A percentile compares a stretch with the other conserved stretches of the same genome.
Conservation (phyloP, 805 yeast genomes). For the Myxozyma vanderwaltii region DNA sequence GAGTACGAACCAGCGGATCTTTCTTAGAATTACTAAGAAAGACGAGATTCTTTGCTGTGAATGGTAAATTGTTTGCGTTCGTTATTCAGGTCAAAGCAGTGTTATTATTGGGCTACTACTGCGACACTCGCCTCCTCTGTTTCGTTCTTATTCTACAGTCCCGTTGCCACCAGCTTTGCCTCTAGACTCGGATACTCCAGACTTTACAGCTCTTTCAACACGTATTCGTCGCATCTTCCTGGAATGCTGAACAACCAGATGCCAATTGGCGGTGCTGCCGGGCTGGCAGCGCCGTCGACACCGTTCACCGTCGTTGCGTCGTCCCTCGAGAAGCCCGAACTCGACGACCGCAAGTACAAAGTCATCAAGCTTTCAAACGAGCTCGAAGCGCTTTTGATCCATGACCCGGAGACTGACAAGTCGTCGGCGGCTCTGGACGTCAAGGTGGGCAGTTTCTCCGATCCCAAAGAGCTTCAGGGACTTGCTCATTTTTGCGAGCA, state of each 20-base stretch:
- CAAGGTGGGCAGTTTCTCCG: slow-evolving; percentile 78
- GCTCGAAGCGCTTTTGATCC: slow-evolving; percentile 63
- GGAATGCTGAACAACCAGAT: slow-evolving; percentile 7
- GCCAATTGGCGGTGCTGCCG: slow-evolving; percentile 15
- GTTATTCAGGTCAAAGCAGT: slow-evolving; percentile 18
- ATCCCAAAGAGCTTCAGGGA: slow-evolving; percentile 71
- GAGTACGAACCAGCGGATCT: background rate
- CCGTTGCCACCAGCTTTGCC: background rate
- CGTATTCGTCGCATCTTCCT: background rate
- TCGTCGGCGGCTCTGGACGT: slow-evolving; percentile 76
- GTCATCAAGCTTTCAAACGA: slow-evolving; percentile 71
- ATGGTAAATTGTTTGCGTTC: slow-evolving; percentile 21
- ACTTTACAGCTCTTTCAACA: slow-evolving; percentile 12
- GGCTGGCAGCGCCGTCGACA: background rate
- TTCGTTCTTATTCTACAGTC: slow-evolving; percentile 15
- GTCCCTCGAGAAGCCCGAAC: slow-evolving; percentile 46
- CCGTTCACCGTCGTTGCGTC: slow-evolving; percentile 27
- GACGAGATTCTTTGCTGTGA: background rate
- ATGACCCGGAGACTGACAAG: slow-evolving; percentile 67
- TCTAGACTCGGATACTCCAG: slow-evolving; percentile 7
- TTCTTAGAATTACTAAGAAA: background rate
- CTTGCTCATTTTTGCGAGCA: slow-evolving; percentile 92
- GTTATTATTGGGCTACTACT: slow-evolving; percentile 34
- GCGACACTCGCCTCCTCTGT: slow-evolving; percentile 33
- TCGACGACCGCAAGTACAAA: slow-evolving; percentile 77